phyloP scores from a whole-genome alignment of 1,139 yeast species.

The Kluyveromyces sp. region DNA sequence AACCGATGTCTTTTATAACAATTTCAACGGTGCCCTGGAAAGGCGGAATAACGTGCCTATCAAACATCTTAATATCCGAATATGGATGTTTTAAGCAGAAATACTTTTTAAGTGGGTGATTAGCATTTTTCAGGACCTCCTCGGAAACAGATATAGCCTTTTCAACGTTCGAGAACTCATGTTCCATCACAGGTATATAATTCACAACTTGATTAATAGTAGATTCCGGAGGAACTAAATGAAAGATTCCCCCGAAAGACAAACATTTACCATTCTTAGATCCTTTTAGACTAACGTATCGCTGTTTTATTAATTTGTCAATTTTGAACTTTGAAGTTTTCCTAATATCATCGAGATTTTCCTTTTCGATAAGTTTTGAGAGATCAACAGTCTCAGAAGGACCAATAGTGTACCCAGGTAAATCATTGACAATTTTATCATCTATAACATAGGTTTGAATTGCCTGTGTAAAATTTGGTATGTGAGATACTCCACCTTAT shows the following conservation, averaged over 20 bases:
- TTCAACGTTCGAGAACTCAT: constrained; percentile 23
- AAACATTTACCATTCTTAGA: constrained; percentile 34
- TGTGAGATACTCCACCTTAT: constrained; percentile 27
- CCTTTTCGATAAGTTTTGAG: constrained; percentile 16
- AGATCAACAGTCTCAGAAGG: constrained; percentile 5
- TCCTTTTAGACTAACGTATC: constrained; percentile 36
- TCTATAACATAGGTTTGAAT: constrained; percentile 20
- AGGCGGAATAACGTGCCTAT: constrained; percentile 53
- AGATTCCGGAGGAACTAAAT: constrained; percentile 38
- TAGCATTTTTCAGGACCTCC: constrained; percentile 17
- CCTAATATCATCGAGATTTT: constrained; percentile 23
- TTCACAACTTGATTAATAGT: constrained; percentile 37
- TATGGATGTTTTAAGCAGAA: constrained; percentile 31
- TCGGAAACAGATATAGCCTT: constrained; percentile 27
- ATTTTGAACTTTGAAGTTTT: constrained; percentile 23
- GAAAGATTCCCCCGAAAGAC: constrained; percentile 57
- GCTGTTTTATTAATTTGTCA: constrained; percentile 28
- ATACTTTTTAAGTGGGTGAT: constrained; percentile 27
- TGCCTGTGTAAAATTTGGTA: constrained; percentile 29
- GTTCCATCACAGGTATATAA: constrained; percentile 28
- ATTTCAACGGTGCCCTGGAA: constrained; percentile 60
- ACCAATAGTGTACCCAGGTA: constrained; percentile 25
- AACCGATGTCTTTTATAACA: constrained; percentile 64
- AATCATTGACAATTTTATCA: constrained; percentile 21
- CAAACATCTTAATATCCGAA: constrained; percentile 31